A percentile compares a stretch with the other conserved stretches of the same genome.
Conservation (phyloP, 2,329 filamentous ascomycete species). For the Podosphaera aphanis region DNA sequence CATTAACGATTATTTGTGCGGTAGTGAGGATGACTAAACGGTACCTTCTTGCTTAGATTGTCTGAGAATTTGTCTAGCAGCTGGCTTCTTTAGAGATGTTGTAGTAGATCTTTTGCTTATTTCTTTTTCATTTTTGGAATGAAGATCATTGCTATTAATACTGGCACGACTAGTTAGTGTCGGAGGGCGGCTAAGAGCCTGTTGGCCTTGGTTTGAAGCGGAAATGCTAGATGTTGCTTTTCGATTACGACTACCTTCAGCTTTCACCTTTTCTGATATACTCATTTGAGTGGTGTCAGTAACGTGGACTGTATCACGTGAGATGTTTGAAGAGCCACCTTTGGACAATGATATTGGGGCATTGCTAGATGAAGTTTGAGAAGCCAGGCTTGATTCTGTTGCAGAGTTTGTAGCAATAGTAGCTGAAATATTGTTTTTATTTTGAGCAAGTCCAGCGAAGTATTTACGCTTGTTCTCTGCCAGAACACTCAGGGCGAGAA, state of each 20-base stretch:
- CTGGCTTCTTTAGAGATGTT: constrained; percentile 7
- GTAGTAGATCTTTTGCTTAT: constrained; percentile 11
- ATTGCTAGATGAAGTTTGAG: not conserved
- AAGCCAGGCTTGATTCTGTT: not conserved
- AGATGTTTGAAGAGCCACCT: constrained; percentile 6
- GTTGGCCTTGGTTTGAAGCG: constrained; percentile 11
- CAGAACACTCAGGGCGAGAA: constrained; percentile 10
- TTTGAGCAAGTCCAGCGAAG: constrained; percentile 1
- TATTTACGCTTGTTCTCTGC: constrained; percentile 12
- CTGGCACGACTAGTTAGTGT: not conserved
- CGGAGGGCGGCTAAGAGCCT: constrained; percentile 4
- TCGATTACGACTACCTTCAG: constrained; percentile 9
- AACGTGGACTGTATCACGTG: constrained; percentile 9
- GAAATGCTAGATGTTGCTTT: constrained; percentile 9
- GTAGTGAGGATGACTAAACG: too few relatives aligned
- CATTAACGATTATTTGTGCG: too few relatives aligned
- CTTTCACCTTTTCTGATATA: constrained; percentile 15
- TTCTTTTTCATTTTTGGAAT: constrained; percentile 9
- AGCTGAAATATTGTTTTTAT: not conserved
- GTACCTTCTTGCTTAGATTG: constrained; percentile 9
- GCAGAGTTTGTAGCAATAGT: not conserved
- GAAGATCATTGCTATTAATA: not conserved
- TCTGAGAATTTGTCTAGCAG: constrained; percentile 3
- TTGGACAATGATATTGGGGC: constrained; percentile 4
- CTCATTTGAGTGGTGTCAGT: constrained; percentile 8